A percentile compares a stretch with the other conserved stretches of the same genome.
phyloP scores from a whole-genome alignment of 352 stramenopile genomes.

The Phytopythium litorale region DNA sequence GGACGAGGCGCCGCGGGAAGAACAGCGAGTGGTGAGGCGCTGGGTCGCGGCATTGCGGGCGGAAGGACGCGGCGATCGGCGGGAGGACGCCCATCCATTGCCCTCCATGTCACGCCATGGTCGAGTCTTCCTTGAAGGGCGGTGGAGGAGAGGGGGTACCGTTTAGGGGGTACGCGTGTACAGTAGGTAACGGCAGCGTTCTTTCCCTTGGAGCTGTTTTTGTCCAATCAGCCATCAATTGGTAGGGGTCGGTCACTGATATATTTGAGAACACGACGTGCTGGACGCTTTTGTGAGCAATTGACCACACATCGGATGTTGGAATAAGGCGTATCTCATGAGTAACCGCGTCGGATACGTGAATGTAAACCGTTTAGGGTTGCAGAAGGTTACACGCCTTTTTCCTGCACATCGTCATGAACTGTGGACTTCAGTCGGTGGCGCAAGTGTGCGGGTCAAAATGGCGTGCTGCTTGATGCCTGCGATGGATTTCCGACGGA shows the following conservation, averaged over 20 bases:
- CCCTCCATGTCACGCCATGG: background rate
- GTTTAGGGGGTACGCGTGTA: background rate
- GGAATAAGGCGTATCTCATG: background rate
- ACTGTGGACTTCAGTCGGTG: background rate
- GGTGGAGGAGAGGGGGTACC: background rate
- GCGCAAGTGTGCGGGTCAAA: background rate
- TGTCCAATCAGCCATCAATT: constrained; percentile 2
- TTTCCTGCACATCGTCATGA: background rate
- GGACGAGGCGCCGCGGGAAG: too few relatives aligned
- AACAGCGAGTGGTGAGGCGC: background rate
- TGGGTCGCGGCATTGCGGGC: too few relatives aligned
- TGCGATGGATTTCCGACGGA: background rate
- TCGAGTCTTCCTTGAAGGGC: background rate
- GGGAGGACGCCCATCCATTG: constrained; percentile 2
- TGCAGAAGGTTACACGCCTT: background rate
- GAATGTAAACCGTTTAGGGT: background rate
- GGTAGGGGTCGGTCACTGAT: background rate
- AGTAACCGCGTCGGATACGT: background rate
- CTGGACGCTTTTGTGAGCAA: background rate
- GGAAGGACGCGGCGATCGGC: background rate
- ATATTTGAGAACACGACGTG: background rate
- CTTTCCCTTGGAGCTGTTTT: background rate
- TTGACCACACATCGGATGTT: background rate
- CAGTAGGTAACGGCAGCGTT: background rate
- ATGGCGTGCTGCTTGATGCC: background rate